These are phyloP conservation scores for Cytospora paraplurivora DNA, from an alignment of 2,329 filamentous ascomycete species.

Conservation along the genomic window DNA sequence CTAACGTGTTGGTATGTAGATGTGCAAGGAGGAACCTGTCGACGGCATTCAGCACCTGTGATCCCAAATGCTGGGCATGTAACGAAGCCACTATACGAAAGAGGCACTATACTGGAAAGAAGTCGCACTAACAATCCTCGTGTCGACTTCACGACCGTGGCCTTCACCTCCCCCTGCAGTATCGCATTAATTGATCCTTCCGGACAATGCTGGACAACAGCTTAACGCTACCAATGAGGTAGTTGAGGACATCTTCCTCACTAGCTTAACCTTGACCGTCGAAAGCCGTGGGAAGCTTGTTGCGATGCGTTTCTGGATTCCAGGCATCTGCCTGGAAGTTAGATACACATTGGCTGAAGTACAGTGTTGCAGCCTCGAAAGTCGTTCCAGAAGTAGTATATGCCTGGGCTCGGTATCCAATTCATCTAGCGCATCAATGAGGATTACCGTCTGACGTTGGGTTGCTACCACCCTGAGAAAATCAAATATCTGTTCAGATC, in stretches of 20 bases:
- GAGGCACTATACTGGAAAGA: no score
- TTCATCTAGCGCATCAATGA: not conserved
- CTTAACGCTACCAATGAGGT: not conserved
- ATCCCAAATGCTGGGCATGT: no score
- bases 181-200: not conserved
- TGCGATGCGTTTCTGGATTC: not conserved
- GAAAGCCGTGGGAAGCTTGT: not conserved
- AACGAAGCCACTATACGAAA: not conserved
- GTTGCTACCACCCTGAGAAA: not conserved
- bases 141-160: not conserved
- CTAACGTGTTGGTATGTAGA: not conserved
- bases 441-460: not conserved
- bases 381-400: not conserved
- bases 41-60: no score
- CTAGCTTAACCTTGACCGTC: not conserved
- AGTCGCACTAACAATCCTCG: not conserved
- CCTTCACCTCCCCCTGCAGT: not conserved
- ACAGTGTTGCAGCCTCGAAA: not conserved
- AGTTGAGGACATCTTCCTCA: not conserved
- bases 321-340: not conserved
- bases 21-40: not conserved
- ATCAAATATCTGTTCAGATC: not conserved
- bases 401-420: not conserved
- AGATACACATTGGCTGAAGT: not conserved
- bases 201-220: not conserved